These are phyloP conservation scores for Lepiota venenata DNA, from an alignment of 768 basidiomycete species.

Conservation along the genomic window DNA sequence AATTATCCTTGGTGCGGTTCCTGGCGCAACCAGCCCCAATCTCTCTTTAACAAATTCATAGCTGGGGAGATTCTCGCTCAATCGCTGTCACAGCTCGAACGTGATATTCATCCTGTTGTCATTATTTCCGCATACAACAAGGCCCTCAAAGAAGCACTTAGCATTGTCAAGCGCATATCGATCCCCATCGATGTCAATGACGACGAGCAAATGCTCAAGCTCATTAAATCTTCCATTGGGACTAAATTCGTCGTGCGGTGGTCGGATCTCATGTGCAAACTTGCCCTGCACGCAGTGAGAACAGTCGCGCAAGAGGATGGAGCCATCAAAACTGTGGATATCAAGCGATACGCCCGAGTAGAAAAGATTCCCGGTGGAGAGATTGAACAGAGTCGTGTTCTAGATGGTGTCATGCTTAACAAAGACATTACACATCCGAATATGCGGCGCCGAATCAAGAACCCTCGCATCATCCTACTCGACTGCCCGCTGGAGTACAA, in stretches of 20 bases:
- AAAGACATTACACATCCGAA: slow-evolving; percentile 98
- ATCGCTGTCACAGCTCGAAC: slow-evolving; percentile 88
- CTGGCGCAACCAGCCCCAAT: background rate
- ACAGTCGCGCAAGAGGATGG: slow-evolving; percentile 75
- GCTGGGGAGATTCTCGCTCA: slow-evolving; percentile 98
- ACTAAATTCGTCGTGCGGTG: slow-evolving; percentile 97
- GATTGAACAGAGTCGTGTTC: slow-evolving; percentile 87
- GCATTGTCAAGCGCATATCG: slow-evolving; percentile 85
- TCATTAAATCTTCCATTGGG: slow-evolving; percentile 98
- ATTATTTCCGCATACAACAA: slow-evolving; percentile 99
- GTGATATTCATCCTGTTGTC: slow-evolving; percentile 97
- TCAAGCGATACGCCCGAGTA: slow-evolving; percentile 96
- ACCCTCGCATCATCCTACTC: slow-evolving; percentile 84
- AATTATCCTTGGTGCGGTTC: slow-evolving; percentile 85
- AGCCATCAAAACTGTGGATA: slow-evolving; percentile 84
- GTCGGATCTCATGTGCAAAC: slow-evolving; percentile 96
- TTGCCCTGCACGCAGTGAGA: slow-evolving; percentile 90
- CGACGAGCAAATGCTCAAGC: slow-evolving; percentile 89
- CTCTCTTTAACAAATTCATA: slow-evolving; percentile 7
- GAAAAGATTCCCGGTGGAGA: slow-evolving; percentile 98
- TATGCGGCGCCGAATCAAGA: slow-evolving; percentile 89
- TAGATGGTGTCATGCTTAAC: slow-evolving; percentile 94
- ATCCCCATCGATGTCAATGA: slow-evolving; percentile 83
- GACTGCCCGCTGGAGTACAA: slow-evolving; percentile 99
- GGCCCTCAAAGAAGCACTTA: slow-evolving; percentile 88